Evolutionary conservation across 768 basidiomycete species (phyloP), one percentile per base, ranked within the genome.

Genomic region (Suillus clintonianus): DNA sequence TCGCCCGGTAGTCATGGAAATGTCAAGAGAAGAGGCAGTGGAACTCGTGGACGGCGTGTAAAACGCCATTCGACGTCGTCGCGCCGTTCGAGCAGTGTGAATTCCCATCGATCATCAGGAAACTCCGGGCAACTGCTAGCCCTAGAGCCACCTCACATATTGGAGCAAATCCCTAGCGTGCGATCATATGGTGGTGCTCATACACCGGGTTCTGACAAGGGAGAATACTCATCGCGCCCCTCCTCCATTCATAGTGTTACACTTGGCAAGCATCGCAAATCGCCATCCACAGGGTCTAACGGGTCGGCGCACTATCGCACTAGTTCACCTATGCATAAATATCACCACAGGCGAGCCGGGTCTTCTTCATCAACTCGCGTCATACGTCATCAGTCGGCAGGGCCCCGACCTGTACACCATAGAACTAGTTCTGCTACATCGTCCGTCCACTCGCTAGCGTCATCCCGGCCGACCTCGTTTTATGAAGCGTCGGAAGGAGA

Each of bases 81-180:
- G 27, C 85, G 91, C 54, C 87, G 95, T 32, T 96, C 94, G 15
- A 95, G 93, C 72, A 95, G 93, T 63, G 91, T 95, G 66, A 95
- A 95, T 71, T 97, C 95, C 7, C 81, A 90, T 41, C 81, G 94
- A 45, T 89, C 87, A 1, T 88, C 87, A 10, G 75, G 82, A 13
- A 80, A 82, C 24, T 87, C 86, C 1, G 74, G 78, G 59, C 81
- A 83, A 53, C 64, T 78, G 32, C 72, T 76, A 10, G 67, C 83
- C n/a, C 70, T 91, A 42, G 90, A 89, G 62, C 87, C 86, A 10
- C 84, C 86, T 4, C 76, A 76, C 45, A 82, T 71, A 59, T 72
- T 74, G 27, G 79, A 78, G 24, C 77, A 86, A 70, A 78, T 87
- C 15, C 84, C 87, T 5, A 84, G 87, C 11, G 84, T 92, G 22